A percentile compares a stretch with the other conserved stretches of the same genome.
phyloP scores from a whole-genome alignment of 2,329 filamentous ascomycete genomes.

The Fusarium virguliforme region DNA sequence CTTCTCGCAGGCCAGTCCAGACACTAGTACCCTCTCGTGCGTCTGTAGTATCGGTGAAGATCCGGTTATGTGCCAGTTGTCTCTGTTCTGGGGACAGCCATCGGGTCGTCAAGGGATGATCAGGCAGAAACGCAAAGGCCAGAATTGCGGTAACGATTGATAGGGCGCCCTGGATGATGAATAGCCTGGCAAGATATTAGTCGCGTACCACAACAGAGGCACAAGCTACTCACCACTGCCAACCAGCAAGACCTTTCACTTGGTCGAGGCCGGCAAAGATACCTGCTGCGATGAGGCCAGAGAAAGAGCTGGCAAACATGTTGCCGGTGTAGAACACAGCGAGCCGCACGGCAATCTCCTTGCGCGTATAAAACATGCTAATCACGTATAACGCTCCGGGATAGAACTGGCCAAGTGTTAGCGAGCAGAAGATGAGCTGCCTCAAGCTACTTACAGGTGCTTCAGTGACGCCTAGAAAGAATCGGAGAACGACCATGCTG shows the following conservation, averaged over 20 bases:
- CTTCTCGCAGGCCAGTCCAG: slow-evolving; percentile 50
- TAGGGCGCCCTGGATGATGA: slow-evolving; percentile 52
- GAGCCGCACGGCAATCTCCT: slow-evolving; percentile 61
- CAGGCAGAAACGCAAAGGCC: slow-evolving; percentile 55
- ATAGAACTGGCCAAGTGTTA: slow-evolving; percentile 46
- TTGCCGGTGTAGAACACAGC: slow-evolving; percentile 63
- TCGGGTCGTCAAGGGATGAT: slow-evolving; percentile 58
- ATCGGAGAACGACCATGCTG: slow-evolving; percentile 61
- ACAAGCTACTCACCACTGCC: slow-evolving; percentile 48
- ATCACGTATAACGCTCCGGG: slow-evolving; percentile 59
- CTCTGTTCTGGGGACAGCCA: slow-evolving; percentile 58
- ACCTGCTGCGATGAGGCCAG: slow-evolving; percentile 62
- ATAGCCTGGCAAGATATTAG: slow-evolving; percentile 39
- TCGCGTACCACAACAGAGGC: not conserved
- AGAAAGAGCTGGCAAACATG: slow-evolving; percentile 58
- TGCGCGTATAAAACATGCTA: slow-evolving; percentile 69
- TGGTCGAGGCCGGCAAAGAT: slow-evolving; percentile 56
- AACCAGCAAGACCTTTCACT: slow-evolving; percentile 46
- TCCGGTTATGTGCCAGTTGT: slow-evolving; percentile 60
- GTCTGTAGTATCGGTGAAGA: slow-evolving; percentile 51
- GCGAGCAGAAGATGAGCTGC: not conserved
- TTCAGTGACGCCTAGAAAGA: slow-evolving; percentile 60
- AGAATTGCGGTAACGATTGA: slow-evolving; percentile 51
- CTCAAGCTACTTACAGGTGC: slow-evolving; percentile 49
- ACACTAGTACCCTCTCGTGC: slow-evolving; percentile 57